These are phyloP conservation scores for Plasmodium gonderi DNA, from an alignment of 169 alveolate genomes.

Conservation along the genomic window DNA sequence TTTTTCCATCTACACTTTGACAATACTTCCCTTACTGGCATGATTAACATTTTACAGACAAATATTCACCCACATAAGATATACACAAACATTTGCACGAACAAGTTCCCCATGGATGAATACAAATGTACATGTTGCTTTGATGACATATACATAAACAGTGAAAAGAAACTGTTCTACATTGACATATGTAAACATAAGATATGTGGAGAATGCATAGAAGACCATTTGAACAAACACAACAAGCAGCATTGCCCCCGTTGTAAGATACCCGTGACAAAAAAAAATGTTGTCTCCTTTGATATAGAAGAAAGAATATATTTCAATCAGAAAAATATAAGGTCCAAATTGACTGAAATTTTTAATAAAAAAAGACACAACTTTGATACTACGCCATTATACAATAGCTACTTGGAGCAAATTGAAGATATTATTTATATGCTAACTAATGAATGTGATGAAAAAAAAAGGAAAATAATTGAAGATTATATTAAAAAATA, in stretches of 20 bases:
- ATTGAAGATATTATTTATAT: constrained; percentile 72
- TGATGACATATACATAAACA: constrained; percentile 47
- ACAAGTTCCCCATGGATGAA: constrained; percentile 27
- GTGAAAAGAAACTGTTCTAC: constrained; percentile 40
- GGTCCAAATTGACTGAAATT: constrained; percentile 69
- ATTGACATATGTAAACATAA: constrained; percentile 67
- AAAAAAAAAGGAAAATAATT: constrained; percentile 74
- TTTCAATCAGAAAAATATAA: constrained; percentile 36
- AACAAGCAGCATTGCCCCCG: constrained; percentile 70
- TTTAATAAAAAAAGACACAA: constrained; percentile 83
- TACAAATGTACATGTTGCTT: constrained; percentile 58
- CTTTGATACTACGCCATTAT: constrained; percentile 83
- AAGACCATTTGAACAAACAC: constrained; percentile 38
- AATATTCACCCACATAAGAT: no score
- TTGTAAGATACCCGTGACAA: constrained; percentile 33
- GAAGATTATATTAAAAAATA: constrained; percentile 81
- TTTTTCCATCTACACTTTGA: no score
- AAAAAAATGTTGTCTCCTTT: constrained; percentile 40
- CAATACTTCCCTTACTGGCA: no score
- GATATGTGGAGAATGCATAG: constrained; percentile 69
- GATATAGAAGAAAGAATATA: constrained; percentile 67
- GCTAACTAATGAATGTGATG: constrained; percentile 76
- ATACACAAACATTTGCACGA: not conserved
- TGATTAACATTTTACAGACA: no score
- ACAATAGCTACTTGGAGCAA: constrained; percentile 81